A percentile compares a stretch with the other conserved stretches of the same genome.
phyloP scores from a whole-genome alignment of 306 rosid species.

The Cicer pinnatifidum region DNA sequence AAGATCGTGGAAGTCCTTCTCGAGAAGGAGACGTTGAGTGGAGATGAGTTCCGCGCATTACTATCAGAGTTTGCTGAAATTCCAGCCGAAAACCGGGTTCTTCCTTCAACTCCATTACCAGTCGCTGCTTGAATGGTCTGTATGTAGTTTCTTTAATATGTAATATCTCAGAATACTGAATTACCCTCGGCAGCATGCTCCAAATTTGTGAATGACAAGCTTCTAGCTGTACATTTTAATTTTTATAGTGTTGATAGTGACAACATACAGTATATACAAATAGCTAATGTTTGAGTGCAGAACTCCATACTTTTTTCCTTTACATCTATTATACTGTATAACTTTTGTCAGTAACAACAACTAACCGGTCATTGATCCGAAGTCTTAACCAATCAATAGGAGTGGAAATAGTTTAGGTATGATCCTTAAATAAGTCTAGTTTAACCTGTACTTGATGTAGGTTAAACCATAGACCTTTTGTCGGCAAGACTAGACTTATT shows the following conservation, averaged over 20 bases:
- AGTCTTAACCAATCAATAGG: too few species aligned
- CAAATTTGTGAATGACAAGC: constrained; percentile 44
- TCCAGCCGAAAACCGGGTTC: constrained; percentile 76
- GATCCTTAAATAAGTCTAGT: too few species aligned
- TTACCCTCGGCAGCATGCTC: constrained; percentile 37
- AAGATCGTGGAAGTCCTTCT: constrained; percentile 83
- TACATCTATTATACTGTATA: constrained; percentile 11
- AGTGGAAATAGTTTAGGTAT: too few species aligned
- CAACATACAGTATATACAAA: constrained; percentile 46
- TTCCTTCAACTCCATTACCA: constrained; percentile 63
- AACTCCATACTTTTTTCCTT: constrained; percentile 23
- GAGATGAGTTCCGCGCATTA: constrained; percentile 88
- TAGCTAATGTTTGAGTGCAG: constrained; percentile 32
- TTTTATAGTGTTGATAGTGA: constrained; percentile 41
- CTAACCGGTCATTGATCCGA: constrained; percentile 1
- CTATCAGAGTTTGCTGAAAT: constrained; percentile 80
- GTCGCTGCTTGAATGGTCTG: constrained; percentile 61
- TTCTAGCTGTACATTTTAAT: constrained; percentile 33
- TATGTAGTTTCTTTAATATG: constrained; percentile 44
- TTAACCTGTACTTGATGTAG: too few species aligned
- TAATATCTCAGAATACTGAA: constrained; percentile 35
- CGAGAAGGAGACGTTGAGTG: constrained; percentile 82
- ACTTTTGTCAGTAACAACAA: background rate
- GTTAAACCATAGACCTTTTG: too few species aligned
- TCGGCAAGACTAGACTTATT: too few species aligned